Conservation (phyloP, 2,329 filamentous ascomycete genomes). For the Aureobasidium sp. region DNA sequence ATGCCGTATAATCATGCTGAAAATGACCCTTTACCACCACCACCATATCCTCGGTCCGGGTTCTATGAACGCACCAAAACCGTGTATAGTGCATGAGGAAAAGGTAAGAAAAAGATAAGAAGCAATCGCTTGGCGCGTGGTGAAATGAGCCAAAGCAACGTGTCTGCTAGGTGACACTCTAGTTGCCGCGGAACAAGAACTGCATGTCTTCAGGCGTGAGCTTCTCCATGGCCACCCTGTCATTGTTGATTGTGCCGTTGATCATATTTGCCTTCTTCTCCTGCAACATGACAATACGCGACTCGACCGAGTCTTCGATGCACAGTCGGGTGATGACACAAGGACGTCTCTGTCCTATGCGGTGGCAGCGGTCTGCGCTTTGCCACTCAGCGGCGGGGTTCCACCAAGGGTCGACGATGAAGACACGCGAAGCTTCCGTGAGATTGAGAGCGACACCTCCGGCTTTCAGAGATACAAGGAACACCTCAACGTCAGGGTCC, state of each 20-base stretch:
- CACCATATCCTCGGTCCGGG: neutral
- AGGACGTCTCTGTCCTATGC: conserved; percentile 88
- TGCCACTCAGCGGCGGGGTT: conserved; percentile 99
- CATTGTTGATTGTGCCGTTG: conserved; percentile 89
- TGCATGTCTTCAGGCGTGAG: conserved; percentile 88
- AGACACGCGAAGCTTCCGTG: conserved; percentile 89
- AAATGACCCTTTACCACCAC: neutral
- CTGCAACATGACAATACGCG: conserved; percentile 87
- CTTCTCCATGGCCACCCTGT: conserved; percentile 85
- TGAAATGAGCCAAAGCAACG: neutral
- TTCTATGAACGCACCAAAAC: neutral
- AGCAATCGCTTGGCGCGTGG: neutral
- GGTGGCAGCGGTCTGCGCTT: conserved; percentile 76
- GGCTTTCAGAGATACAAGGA: conserved; percentile 91
- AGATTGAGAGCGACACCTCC: conserved; percentile 93
- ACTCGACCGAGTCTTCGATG: conserved; percentile 96
- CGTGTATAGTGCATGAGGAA: neutral
- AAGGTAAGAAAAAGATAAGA: neutral
- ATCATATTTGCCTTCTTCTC: conserved; percentile 99
- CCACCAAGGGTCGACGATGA: conserved; percentile 99
- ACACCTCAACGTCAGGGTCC: conserved; percentile 88
- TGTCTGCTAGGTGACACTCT: neutral
- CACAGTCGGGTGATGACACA: conserved; percentile 91
- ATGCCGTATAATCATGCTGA: conserved; percentile 7
- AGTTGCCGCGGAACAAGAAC: conserved; percentile 77